These are phyloP conservation scores for Hydnomerulius pinastri DNA, from an alignment of 768 basidiomycete genomes.

Conservation along the genomic window DNA sequence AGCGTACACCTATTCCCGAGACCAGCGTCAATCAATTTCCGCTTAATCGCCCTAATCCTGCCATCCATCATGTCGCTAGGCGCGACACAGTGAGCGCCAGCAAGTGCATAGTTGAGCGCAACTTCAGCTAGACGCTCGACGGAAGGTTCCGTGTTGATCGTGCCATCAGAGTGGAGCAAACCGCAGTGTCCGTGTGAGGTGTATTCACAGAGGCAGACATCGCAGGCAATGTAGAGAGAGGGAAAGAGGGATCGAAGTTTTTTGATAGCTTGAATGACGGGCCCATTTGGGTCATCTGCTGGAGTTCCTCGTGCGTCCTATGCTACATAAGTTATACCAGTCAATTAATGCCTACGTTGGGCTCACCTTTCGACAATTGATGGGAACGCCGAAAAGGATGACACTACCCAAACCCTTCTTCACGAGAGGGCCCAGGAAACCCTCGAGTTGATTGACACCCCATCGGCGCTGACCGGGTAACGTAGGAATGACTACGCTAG, in stretches of 20 bases:
- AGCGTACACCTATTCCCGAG: constrained; percentile 86
- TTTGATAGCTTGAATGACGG: constrained; percentile 91
- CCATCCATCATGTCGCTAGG: constrained; percentile 99
- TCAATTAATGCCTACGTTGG: too few species aligned
- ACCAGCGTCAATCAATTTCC: constrained; percentile 77
- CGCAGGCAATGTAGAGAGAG: constrained; percentile 83
- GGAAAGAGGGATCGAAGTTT: constrained; percentile 80
- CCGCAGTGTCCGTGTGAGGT: constrained; percentile 99
- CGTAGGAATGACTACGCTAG: constrained; percentile 71
- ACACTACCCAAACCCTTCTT: constrained; percentile 89
- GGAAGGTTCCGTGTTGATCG: constrained; percentile 76
- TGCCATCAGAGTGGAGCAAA: constrained; percentile 67
- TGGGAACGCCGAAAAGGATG: constrained; percentile 92
- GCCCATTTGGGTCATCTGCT: constrained; percentile 87
- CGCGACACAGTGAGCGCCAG: constrained; percentile 98
- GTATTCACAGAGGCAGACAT: constrained; percentile 99
- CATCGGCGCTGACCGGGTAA: constrained; percentile 90
- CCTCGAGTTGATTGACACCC: constrained; percentile 93
- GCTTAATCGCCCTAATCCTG: constrained; percentile 86
- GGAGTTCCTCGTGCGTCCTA: constrained; percentile 83
- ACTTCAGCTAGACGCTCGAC: constrained; percentile 91
- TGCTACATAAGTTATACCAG: too few species aligned
- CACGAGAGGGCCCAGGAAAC: constrained; percentile 84
- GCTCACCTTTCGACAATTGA: constrained; percentile 73
- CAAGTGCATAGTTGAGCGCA: constrained; percentile 86